A percentile compares a stretch with the other conserved stretches of the same genome.
Evolutionary conservation across 306 rosid species (phyloP).

Genomic region (Astragalus membranaceus): DNA sequence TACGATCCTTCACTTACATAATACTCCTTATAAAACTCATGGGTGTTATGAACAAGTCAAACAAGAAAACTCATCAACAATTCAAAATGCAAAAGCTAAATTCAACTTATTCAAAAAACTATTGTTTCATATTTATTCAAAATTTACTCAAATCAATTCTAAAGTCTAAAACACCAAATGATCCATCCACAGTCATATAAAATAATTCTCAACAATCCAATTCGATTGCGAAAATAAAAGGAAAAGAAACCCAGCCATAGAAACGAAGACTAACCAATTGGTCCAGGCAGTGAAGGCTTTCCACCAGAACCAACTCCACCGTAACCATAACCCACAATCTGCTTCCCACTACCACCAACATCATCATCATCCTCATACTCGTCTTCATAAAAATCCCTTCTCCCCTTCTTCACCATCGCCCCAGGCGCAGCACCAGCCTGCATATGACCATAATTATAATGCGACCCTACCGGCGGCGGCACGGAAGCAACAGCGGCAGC

Average conservation of each 20-base stretch:
- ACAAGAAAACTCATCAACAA: no score
- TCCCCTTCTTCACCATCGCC: constrained; percentile 53
- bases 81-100: not conserved
- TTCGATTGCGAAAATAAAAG: no score
- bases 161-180: not conserved
- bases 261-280: constrained; percentile 46
- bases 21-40: no score
- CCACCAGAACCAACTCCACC: constrained; percentile 51
- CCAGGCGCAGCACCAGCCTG: not conserved
- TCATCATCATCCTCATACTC: constrained; percentile 76
- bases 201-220: not conserved
- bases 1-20: not conserved
- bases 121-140: no score
- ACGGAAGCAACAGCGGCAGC: not conserved
- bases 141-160: not conserved
- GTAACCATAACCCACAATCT: constrained; percentile 43
- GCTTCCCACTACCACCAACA: constrained; percentile 58
- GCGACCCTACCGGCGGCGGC: constrained; percentile 15
- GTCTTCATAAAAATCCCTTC: constrained; percentile 69
- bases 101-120: not conserved
- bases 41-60: no score
- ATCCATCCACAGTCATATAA: not conserved
- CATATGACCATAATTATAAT: constrained; percentile 47
- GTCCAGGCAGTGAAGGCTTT: constrained; percentile 50
- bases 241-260: not conserved